Base-by-base conservation (phyloP, 1,139 yeast species). In the Suhomyces bribrorum region DNA sequence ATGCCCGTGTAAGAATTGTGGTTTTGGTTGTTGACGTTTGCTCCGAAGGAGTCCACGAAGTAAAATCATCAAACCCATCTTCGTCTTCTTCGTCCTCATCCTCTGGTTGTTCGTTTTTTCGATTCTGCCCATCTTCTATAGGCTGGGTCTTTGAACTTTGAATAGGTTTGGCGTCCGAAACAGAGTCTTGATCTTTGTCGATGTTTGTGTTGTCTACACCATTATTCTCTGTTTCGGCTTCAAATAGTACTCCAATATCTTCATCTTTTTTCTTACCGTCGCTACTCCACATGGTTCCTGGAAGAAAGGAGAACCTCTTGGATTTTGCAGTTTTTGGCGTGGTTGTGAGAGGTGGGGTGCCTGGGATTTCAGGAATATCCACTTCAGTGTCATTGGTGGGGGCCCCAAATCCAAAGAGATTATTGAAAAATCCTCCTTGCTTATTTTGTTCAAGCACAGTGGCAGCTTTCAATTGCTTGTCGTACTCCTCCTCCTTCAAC, bases 401-500 rank as follows among this genome's bases (percentile, higher is more conserved):
- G 3, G 37, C 27, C 20, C 37, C 29, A 26, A 57, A 50, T 4
- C 62, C 63, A 47, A 65, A 65, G 5, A 65, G 46, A 2, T 58
- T 39, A 13, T 63, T 63, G 45, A 61, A 61, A 48, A 62, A 64
- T 11, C 62, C 63, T 8, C 49, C 42, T 12, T 48, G 51, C 38
- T 57, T 59, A 12, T 40, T 46, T 34, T 53, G 50, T 17, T 54
- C 61, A 11, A 29, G 18, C 17, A 47, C 49, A 0, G 62, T 53
- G 4, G 65, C 66, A 4, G 59, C 56, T 26, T 54, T 48, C 29
- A 68, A 32, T 18, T 59, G 61, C 36, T 52, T 49, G 34, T 68
- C 75, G 39, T 68, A 69, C 43, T 69, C 71, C 41, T 66, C 74
- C 46, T 71, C 76, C 49, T 66, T 69, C 38, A 54, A 48, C 43